phyloP scores from a whole-genome alignment of 1,139 yeast genomes.

The Scheffersomyces parashehatae region DNA sequence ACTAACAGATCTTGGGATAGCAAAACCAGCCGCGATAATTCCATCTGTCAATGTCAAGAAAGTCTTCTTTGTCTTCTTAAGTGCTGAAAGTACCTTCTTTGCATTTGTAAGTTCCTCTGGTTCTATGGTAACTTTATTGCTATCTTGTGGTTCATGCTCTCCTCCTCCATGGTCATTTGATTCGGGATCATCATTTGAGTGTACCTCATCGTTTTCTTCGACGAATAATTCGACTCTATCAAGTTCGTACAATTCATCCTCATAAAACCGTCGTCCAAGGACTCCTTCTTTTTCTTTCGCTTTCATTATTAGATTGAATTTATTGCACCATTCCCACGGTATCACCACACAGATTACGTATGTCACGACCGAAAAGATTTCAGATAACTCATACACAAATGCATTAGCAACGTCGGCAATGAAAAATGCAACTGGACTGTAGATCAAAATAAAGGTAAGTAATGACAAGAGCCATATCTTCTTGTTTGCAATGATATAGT shows the following conservation, averaged over 20 bases:
- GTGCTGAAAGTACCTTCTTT: constrained; percentile 8
- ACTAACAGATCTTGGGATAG: constrained; percentile 57
- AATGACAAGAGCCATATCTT: constrained; percentile 57
- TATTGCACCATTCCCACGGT: constrained; percentile 89
- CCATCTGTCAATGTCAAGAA: constrained; percentile 52
- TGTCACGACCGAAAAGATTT: constrained; percentile 68
- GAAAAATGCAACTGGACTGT: constrained; percentile 72
- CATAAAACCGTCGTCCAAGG: constrained; percentile 75
- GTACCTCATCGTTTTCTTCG: constrained; percentile 26
- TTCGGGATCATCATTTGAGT: constrained; percentile 7
- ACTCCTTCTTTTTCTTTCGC: constrained; percentile 77
- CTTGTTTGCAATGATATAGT: constrained; percentile 52
- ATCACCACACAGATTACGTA: constrained; percentile 74
- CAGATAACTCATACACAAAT: constrained; percentile 72
- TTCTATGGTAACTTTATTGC: not conserved
- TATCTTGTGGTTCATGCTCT: constrained; percentile 5
- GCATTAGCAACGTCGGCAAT: constrained; percentile 74
- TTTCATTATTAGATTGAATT: constrained; percentile 60
- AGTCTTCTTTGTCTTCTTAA: constrained; percentile 34
- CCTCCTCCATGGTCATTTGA: constrained; percentile 10
- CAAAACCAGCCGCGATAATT: constrained; percentile 59
- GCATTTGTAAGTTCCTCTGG: constrained; percentile 1
- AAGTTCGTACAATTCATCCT: constrained; percentile 57
- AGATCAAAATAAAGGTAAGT: constrained; percentile 58
- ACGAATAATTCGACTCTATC: constrained; percentile 46